Base-by-base conservation (phyloP, 768 basidiomycete genomes). In the Russula foetens region DNA sequence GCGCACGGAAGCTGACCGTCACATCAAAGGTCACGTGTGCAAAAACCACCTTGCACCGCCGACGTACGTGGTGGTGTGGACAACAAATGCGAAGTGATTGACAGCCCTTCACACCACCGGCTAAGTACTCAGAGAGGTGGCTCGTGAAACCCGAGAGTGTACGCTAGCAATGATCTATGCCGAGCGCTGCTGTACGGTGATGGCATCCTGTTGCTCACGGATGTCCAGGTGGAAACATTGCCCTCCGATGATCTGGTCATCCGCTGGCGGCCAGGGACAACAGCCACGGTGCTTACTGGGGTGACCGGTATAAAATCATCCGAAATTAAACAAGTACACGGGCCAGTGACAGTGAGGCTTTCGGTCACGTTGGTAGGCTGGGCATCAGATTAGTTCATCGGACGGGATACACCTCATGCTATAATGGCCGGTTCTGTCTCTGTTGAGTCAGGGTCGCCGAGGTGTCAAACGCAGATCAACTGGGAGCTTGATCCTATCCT, bases 171-270 rank as follows among this genome's bases (percentile, higher is more conserved):
- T 46, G n/a, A 33, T 23, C 9, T 43, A 43, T 54, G 46, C 28
- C 49, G 53, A 33, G 53, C 55, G 29, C 43, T 48, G 31, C 21
- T 15, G 12, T 19, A 54, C 55, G 53, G 49, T 52, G 39, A 21
- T n/a, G 31, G 6, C 21, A 7, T 23, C n/a, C 12, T 28, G 24
- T 8, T 46, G 52, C 47, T 28, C 28, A 38, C 21, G n/a, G 43
- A 55, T 19, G 21, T 35, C 38, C 26, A 39, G 14, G 2, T 21
- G 21, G 21, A 39, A 26, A 46, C 29, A 35, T 29, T 19, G 29
- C 8, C 46, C 41, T 60, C 52, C 59, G 59, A 55, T 55, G 28
- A 49, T 49, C 15, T 15, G 3, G 47, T 49, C 59, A 60, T 60
- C n/a, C 28, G 43, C 15, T 48, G 26, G 28, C 28, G 33, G 31